These are phyloP conservation scores for Verticillium alfalfae DNA, from an alignment of 2,329 filamentous ascomycete species.

Conservation along the genomic window DNA sequence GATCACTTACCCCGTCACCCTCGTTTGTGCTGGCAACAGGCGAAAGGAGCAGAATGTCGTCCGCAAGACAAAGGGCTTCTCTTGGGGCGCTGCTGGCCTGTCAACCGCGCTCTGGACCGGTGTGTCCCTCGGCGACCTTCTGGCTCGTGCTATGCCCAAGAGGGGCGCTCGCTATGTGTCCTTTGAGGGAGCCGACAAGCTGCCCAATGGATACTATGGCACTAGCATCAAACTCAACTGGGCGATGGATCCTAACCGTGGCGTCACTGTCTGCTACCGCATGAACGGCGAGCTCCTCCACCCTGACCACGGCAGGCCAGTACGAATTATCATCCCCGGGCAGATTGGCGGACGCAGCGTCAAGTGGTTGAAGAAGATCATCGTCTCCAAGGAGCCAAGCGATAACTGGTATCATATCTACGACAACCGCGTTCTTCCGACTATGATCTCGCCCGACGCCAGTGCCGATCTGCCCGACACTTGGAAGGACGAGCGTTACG, in stretches of 20 bases:
- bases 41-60: slow-evolving; percentile 91
- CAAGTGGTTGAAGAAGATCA: slow-evolving; percentile 83
- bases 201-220: slow-evolving; percentile 85
- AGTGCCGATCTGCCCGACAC: slow-evolving; percentile 67
- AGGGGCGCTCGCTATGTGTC: slow-evolving; percentile 75
- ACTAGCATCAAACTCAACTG: slow-evolving; percentile 85
- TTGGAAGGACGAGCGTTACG: slow-evolving; percentile 87
- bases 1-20: slow-evolving; percentile 77
- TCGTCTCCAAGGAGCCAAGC: slow-evolving; percentile 72
- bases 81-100: slow-evolving; percentile 83
- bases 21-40: slow-evolving; percentile 88
- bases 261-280: slow-evolving; percentile 80
- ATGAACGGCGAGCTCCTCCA: slow-evolving; percentile 83
- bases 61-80: slow-evolving; percentile 88
- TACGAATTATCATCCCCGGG: slow-evolving; percentile 79
- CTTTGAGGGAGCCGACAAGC: slow-evolving; percentile 83
- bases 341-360: slow-evolving; percentile 90
- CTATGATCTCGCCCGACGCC: slow-evolving; percentile 77
- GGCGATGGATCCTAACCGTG: slow-evolving; percentile 76
- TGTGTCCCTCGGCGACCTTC: slow-evolving; percentile 66
- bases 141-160: slow-evolving; percentile 61
- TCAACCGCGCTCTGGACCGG: slow-evolving; percentile 88
- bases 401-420: slow-evolving; percentile 96
- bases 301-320: slow-evolving; percentile 81
- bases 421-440: slow-evolving; percentile 86